Base-by-base conservation (phyloP, 78 protist species). In the Creolimax fragrantissima region DNA sequence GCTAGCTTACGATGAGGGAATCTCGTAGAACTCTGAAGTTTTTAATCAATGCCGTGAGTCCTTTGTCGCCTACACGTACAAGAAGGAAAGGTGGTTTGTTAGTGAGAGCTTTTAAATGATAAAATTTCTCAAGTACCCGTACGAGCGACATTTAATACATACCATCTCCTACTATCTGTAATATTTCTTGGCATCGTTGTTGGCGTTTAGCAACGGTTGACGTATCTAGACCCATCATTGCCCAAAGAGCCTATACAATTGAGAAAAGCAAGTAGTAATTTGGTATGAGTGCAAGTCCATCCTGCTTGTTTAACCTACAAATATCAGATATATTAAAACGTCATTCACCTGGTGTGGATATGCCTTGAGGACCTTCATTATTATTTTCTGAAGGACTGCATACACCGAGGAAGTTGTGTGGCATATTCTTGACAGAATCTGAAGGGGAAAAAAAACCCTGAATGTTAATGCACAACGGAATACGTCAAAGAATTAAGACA, bases 271-370 rank as follows among this genome's bases (percentile, higher is more conserved):
- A n/a, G n/a, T n/a, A n/a, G n/a, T n/a, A n/a, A n/a, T n/a, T n/a
- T n/a, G n/a, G n/a, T n/a, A n/a, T n/a, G n/a, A n/a, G n/a, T n/a
- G n/a, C n/a, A n/a, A n/a, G n/a, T n/a, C n/a, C n/a, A n/a, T n/a
- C n/a, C n/a, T n/a, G n/a, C n/a, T n/a, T n/a, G n/a, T n/a, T n/a
- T n/a, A n/a, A n/a, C n/a, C n/a, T n/a, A n/a, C n/a, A n/a, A n/a
- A n/a, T n/a, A n/a, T n/a, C n/a, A n/a, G n/a, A n/a, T n/a, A n/a
- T n/a, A n/a, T n/a, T n/a, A n/a, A n/a, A n/a, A n/a, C n/a, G n/a
- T n/a, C n/a, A n/a, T n/a, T n/a, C n/a, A n/a, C 45, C 84, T 97
- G 99, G 41, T 47, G 41, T 42, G 99, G 97, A 42, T 84, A 94
- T 39, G 2, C 94, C 4, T 2, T n/a, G 44, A 96, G 35, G 2